Evolutionary conservation across 2,329 filamentous ascomycete genomes (phyloP), one percentile per base, ranked within the genome.

Genomic region (Penicillium thymicola): DNA sequence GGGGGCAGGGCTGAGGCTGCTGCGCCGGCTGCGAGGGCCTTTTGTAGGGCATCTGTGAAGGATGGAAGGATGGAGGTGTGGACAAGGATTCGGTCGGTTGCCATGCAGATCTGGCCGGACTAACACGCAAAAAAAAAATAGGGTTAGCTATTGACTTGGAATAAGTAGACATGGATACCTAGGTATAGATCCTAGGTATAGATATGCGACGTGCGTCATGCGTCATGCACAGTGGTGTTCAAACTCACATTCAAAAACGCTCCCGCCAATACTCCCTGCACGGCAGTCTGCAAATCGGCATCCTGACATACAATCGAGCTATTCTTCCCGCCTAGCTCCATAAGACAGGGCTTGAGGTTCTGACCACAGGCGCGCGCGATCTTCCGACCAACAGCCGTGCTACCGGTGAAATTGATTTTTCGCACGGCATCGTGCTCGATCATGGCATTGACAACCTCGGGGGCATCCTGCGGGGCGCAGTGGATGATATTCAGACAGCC

Each of bases 311-410:
- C 85, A 61, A 95, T 89, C 1, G 88, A 85, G 1, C 85, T 85
- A 1, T 89, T 88, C 73, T 95, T 95, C 40, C 90, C 90, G 5
- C 91, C 91, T 0, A 95, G 79, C 72, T 95, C 91, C 72, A 94
- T 82, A 3, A 94, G 76, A 2, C 88, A 82, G 0, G 89, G 90
- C 78, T 94, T 95, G 41, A 94, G 78, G 60, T 87, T 76, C 67
- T 87, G 82, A 18, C 87, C 90, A 0, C 88, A 88, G 21, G 82
- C 76, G 18, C 79, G 78, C 14, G 84, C 87, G 55, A 94, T 85
- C 68, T 90, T 84, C 46, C 84, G 82, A 5, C 89, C 89, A 0
- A 90, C 83, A 0, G 78, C 76, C 0, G 88, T 89, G 63, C 83
- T 87, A 10, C 89, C 89, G 0, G 89, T 92, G 64, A 92, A 92